A percentile compares a stretch with the other conserved stretches of the same genome.
Evolutionary conservation across 169 alveolate species (phyloP).

Genomic region (Perkinsus marinus): DNA sequence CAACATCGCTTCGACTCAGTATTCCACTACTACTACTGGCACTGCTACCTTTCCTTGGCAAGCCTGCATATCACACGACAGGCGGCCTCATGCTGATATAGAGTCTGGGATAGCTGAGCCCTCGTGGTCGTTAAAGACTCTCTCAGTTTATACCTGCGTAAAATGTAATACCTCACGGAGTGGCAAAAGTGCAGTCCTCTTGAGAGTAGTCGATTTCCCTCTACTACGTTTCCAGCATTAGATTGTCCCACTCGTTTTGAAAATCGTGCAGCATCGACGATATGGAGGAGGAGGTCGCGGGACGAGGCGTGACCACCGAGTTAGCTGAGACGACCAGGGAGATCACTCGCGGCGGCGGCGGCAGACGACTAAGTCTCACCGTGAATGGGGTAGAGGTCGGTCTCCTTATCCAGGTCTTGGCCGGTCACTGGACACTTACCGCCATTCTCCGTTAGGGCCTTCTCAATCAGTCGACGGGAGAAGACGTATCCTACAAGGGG

Average conservation of each 20-base stretch:
- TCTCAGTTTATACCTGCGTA: not conserved
- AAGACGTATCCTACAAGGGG: not conserved
- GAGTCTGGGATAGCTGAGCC: slow-evolving; percentile 76
- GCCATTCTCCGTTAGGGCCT: not conserved
- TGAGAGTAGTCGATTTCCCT: slow-evolving; percentile 4
- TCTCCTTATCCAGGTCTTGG: not conserved
- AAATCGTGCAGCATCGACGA: slow-evolving; percentile 39
- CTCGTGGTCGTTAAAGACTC: slow-evolving; percentile 11
- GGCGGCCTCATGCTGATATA: slow-evolving; percentile 88
- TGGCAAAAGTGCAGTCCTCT: no score
- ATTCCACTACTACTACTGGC: not conserved
- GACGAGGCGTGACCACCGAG: not conserved
- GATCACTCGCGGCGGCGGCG: not conserved
- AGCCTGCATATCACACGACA: slow-evolving; percentile 81
- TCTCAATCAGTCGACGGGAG: not conserved
- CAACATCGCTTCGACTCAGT: not conserved
- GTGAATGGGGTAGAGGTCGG: not conserved
- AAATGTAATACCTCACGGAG: no score
- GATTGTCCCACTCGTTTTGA: slow-evolving; percentile 80
- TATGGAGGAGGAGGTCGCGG: slow-evolving; percentile 9
- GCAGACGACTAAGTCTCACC: not conserved
- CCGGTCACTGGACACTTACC: not conserved
- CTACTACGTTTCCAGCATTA: slow-evolving; percentile 68
- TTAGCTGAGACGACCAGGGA: not conserved
- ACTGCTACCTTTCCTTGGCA: slow-evolving; percentile 54